These are phyloP conservation scores for Leishmania major DNA, from an alignment of 208 protist species.

Conservation along the genomic window DNA sequence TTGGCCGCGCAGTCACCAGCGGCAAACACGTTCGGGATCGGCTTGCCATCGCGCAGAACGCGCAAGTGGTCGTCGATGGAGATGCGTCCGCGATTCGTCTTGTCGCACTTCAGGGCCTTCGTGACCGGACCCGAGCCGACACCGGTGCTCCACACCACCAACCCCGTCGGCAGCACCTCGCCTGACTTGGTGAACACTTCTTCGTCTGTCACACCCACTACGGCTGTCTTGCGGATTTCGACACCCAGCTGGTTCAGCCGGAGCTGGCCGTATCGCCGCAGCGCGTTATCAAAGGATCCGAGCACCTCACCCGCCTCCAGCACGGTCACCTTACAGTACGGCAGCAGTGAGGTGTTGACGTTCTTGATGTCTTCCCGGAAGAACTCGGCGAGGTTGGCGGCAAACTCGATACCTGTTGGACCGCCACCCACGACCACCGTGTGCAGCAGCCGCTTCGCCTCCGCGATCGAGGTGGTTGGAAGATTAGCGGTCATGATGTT, in stretches of 20 bases:
- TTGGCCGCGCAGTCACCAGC: slow-evolving; percentile 84
- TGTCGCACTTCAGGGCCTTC: slow-evolving; percentile 74
- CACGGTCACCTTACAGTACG: slow-evolving; percentile 84
- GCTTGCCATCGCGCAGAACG: slow-evolving; percentile 66
- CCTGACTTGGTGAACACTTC: slow-evolving; percentile 78
- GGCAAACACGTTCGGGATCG: slow-evolving; percentile 80
- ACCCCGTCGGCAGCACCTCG: slow-evolving; percentile 54
- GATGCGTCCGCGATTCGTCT: slow-evolving; percentile 68
- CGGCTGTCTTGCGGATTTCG: slow-evolving; percentile 64
- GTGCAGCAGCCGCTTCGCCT: slow-evolving; percentile 84
- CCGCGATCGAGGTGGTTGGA: slow-evolving; percentile 69
- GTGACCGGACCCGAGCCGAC: slow-evolving; percentile 80
- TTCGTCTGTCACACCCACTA: slow-evolving; percentile 73
- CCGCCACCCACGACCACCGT: slow-evolving; percentile 93
- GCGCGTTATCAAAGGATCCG: slow-evolving; percentile 81
- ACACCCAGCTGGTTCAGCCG: slow-evolving; percentile 74
- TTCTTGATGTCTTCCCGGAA: slow-evolving; percentile 84
- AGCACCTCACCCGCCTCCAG: slow-evolving; percentile 91
- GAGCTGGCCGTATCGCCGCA: slow-evolving; percentile 78
- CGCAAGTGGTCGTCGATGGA: slow-evolving; percentile 72
- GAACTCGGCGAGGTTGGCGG: slow-evolving; percentile 90
- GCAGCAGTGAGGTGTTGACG: slow-evolving; percentile 62
- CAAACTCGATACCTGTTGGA: slow-evolving; percentile 90
- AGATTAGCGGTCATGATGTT: slow-evolving; percentile 93
- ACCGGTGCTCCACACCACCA: slow-evolving; percentile 91